Evolutionary conservation across 2,329 filamentous ascomycete species (phyloP).

Genomic region (Fusarium lyarnte): DNA sequence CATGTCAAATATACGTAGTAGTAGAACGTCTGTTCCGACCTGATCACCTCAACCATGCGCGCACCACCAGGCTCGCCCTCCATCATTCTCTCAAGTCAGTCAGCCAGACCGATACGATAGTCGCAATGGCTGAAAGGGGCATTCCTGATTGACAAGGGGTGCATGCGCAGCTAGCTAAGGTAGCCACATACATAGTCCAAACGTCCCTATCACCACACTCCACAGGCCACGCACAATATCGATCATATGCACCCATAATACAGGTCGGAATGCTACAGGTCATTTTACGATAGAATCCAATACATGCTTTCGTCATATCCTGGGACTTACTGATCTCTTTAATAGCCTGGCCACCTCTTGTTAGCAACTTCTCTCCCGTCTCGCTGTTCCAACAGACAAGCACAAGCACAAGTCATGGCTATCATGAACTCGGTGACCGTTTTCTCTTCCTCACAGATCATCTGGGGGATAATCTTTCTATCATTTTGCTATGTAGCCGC

Average conservation of each 20-base stretch:
- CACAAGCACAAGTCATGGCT: neutral
- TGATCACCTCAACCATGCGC: neutral
- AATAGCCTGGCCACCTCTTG: neutral
- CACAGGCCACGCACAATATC: neutral
- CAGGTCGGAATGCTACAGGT: neutral
- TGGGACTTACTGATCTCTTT: neutral
- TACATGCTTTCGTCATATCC: neutral
- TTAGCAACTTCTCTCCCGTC: neutral
- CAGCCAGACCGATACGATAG: neutral
- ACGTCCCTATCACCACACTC: neutral
- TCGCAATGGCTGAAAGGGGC: neutral
- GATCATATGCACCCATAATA: neutral
- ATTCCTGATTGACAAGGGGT: neutral
- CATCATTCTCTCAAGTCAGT: neutral
- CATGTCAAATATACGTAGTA: neutral
- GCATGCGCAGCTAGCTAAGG: neutral
- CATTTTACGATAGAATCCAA: neutral
- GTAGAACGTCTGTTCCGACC: neutral
- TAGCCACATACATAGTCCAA: neutral
- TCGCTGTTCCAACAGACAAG: neutral
- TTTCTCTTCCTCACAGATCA: neutral
- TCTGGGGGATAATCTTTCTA: neutral
- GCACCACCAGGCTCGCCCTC: neutral
- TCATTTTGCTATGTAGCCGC: neutral
- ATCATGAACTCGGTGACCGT: neutral